Evolutionary conservation across 2,329 filamentous ascomycete species (phyloP), one percentile per base, ranked within the genome.

Genomic region (Blastomyces emzantsi): DNA sequence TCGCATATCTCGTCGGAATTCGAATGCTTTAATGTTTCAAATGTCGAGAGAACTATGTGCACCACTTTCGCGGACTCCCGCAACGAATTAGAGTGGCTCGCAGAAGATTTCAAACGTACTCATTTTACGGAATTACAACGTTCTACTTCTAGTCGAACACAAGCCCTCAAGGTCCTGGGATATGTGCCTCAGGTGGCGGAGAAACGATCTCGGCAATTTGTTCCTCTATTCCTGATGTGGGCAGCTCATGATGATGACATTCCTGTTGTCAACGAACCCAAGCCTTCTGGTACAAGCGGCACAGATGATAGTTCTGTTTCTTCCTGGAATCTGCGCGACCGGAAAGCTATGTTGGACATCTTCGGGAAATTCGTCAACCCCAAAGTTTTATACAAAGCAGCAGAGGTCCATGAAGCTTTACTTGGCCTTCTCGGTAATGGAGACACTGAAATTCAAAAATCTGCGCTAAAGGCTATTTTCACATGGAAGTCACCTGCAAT

Each of bases 311-410:
- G 70, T 49, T 65, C 59, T 43, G 65, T 55, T 36, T 39, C 43
- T 13, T 51, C 70, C 61, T 75, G 81, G 79, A 76, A 79, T n/a
- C 77, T 79, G 65, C 75, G 77, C 64, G 94, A 99, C 72, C 88
- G 93, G 67, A 93, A 96, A 73, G 84, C 87, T 1, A 86, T 97
- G 71, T 81, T 99, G 43, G 83, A 83, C 1, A 81, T 99, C 6
- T 92, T 99, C 71, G 84, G 89, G 0, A 86, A 92, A 66, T 97
- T 97, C 72, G 79, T 83, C 59, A 99, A 99, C 71, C 91, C 94
- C 0, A 89, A 83, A 70, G 91, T 92, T 0, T 79, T 99, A 3
- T 97, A 87, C 75, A 89, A 86, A 70, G 84, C 89, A 41, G 80
- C 85, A 11, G 87, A 90, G 63, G 92, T 96, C 0, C 90, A 92